phyloP scores from a whole-genome alignment of 176 grass and related monocot genomes.

The barley (Hordeum vulgare) region MorexV3_pseudomolecules_assembly NC_058524.1:334838784-334839283 shows the following conservation, averaged over 20 bases:
- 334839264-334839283: slow-evolving; percentile 19
- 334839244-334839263: slow-evolving; percentile 86
- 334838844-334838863: background rate
- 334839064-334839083: slow-evolving; percentile 46
- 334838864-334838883: background rate
- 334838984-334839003: slow-evolving; percentile 72
- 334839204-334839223: slow-evolving; percentile 88
- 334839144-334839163: slow-evolving; percentile 92
- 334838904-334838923: slow-evolving; percentile 16
- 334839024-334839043: slow-evolving; percentile 98
- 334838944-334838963: slow-evolving; percentile 70
- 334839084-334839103: background rate
- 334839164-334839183: slow-evolving; percentile 97
- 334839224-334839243: slow-evolving; percentile 94
- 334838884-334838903: slow-evolving; percentile 3
- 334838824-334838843: slow-evolving; percentile 51
- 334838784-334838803: slow-evolving; percentile 98
- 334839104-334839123: slow-evolving; percentile 13
- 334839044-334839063: slow-evolving; percentile 94
- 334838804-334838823: slow-evolving; percentile 87
- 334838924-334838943: slow-evolving; percentile 90
- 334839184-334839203: slow-evolving; percentile 97
- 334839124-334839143: slow-evolving; percentile 23
- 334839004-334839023: slow-evolving; percentile 97
- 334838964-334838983: slow-evolving; percentile 97